Evolutionary conservation across 768 basidiomycete genomes (phyloP), one percentile per base, ranked within the genome.

Genomic region (Mycena rebaudengoi): DNA sequence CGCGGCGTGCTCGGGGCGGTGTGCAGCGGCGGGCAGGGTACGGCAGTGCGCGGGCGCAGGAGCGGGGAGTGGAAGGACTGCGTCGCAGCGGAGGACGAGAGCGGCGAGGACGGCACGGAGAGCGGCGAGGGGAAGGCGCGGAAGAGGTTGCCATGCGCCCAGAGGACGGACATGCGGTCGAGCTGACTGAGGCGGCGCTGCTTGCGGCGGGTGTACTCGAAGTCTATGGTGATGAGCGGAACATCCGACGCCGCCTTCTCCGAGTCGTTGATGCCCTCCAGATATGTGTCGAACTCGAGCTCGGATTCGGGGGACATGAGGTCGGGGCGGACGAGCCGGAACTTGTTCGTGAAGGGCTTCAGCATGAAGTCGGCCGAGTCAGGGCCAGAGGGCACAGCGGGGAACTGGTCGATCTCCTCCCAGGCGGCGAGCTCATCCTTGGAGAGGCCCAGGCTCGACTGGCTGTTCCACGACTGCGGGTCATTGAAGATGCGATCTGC

Each of bases 401-500:
- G 59, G 54, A 55, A 48, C 45, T 49, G 61, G 29, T 62, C 61
- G 25, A 62, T 25, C 39, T 44, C 7, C 32, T 51, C 59, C 49
- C 39, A 55, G 12, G 51, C 44, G 23, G 40, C 39, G 13, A 41
- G 12, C 32, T 52, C 46, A 25, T 58, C 58, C 49, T 46, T 54
- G 20, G 30, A 11, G 13, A 41, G 40, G 16, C 30, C 44, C 30
- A 23, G 29, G 0, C 29, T 11, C 14, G 33, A 30, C 29, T 29
- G 23, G 1, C 44, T 21, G 4, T 48, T 54, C 63, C 63, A 64
- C 10, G 56, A 59, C 35, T 53, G 14, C 3, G 63, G 63, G 20
- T 64, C 63, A 37, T 64, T 64, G 41, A 59, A 64, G 8, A 64
- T 64, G 29, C 49, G 50, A 11, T 59, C 63, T 5, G 63, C 63